Evolutionary conservation across 768 basidiomycete genomes (phyloP), one percentile per base, ranked within the genome.

Genomic region (Trametes cubensis): DNA sequence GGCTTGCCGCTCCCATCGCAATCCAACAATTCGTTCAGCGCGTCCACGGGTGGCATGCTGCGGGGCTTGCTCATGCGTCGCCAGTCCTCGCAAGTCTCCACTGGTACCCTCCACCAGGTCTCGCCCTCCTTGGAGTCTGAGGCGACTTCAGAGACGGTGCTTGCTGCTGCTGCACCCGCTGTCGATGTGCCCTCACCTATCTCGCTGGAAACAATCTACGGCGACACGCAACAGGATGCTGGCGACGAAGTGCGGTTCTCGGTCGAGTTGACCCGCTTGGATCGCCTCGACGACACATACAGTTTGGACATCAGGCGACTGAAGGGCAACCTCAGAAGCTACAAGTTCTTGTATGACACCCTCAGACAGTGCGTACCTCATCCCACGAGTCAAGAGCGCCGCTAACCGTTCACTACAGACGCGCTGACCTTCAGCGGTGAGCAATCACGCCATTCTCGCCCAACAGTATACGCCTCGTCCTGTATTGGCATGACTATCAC

Each of bases 201-300:
- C n/a, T 76, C 75, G 53, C 66, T 70, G n/a, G 83, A 88, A 57
- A 77, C 87, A 21, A 71, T 88, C 21, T 98, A 96, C 69, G 95
- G 95, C 15, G 92, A 92, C 59, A 67, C 78, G n/a, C 72, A 80
- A 4, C 84, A 90, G 67, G 97, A 98, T 70, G 85, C 85, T 20
- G 94, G 94, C 30, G 96, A 96, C 68, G 97, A 98, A 85, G 94
- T 99, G 67, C 86, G 92, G 67, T 98, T 98, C 80, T 92, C 87
- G 14, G 90, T 98, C 64, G 97, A 99, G 78, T 76, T 99, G 64
- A 98, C 96, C 49, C 80, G 91, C 69, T 80, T 99, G 69, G 90
- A 93, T 74, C 85, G 94, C 64, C 81, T 98, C 69, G 92, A 88
- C 67, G 92, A 93, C 71, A 92, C 95, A 47, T 95, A 89, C 75